These are phyloP conservation scores for Chaetomiaceae sp. DNA, from an alignment of 2,329 filamentous ascomycete genomes.

Conservation along the genomic window DNA sequence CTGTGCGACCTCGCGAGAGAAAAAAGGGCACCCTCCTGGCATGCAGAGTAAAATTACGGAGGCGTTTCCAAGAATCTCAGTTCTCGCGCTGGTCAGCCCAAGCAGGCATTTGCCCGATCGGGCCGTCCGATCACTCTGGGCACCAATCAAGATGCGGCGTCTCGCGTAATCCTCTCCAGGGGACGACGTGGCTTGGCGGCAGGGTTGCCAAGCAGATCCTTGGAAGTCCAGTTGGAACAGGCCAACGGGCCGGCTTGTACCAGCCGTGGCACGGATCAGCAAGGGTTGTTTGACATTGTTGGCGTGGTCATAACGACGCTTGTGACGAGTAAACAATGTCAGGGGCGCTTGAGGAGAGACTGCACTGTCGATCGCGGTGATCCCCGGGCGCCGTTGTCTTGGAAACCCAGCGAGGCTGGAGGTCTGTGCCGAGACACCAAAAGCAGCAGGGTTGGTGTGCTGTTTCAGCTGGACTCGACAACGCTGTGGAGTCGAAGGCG, in stretches of 20 bases:
- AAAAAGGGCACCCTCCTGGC: background rate
- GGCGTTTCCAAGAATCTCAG: background rate
- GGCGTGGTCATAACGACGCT: too few species aligned
- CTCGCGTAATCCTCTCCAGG: slow-evolving; percentile 10
- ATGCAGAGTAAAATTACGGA: slow-evolving; percentile 3
- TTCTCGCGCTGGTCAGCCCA: background rate
- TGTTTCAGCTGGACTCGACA: slow-evolving; percentile 1
- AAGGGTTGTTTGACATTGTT: too few species aligned
- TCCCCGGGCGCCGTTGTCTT: background rate
- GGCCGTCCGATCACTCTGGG: slow-evolving; percentile 19
- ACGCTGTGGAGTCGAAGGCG: background rate
- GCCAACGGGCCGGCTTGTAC: background rate
- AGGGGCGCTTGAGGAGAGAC: too few species aligned
- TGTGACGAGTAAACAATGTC: too few species aligned
- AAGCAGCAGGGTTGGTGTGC: too few species aligned
- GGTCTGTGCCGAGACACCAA: slow-evolving; percentile 3
- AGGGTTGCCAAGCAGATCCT: too few species aligned
- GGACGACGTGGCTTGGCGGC: background rate
- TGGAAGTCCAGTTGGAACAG: background rate
- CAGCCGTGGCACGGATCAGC: background rate
- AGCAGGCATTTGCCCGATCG: slow-evolving; percentile 14
- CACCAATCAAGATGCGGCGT: slow-evolving; percentile 22
- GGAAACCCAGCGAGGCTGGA: background rate
- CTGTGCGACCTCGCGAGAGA: background rate
- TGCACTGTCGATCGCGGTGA: too few species aligned